Evolutionary conservation across 371 early-diverging fungal genomes (phyloP), one percentile per base, ranked within the genome.

Genomic region (Rhizopus arrhizus): DNA sequence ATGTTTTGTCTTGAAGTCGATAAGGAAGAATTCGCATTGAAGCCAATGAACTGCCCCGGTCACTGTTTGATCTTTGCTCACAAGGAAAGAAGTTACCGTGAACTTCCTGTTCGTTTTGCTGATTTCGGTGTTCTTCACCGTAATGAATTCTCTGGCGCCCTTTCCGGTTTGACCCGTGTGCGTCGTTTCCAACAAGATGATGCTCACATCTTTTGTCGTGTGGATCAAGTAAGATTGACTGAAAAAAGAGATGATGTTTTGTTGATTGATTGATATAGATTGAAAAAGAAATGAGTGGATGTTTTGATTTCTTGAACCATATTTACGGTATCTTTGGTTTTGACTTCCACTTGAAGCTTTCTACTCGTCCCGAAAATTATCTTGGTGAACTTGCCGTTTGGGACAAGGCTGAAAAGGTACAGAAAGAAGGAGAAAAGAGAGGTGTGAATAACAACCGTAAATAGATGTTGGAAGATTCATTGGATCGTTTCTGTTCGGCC

Each of bases 151-250:
- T 94, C 95, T 15, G 99, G 99, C 36, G 95, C 99, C 8, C 82
- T 99, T 31, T 89, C 93, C 40, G 99, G 99, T 40, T 85, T 99
- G 64, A 99, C 99, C 11, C 90, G 99, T 68, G 99, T 99, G 12
- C 90, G 99, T 67, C 89, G 99, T 60, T 99, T 99, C 94, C 97
- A 98, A 75, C 99, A 99, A 79, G 99, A 99, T 76, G 99, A 99
- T 84, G 99, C 99, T 5, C 99, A 99, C 68, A 98, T 99, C 62
- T 99, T 99, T 82, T 98, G 98, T 81, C 83, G 85, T 32, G 67
- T 83, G 32, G 91, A 91, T 58, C 98, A 98, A 75, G 85, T 95
- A 54, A 62, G 52, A 11, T 29, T 50, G 31, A 71, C 42, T 16
- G 36, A 38, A 13, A 45, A 12, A 49, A 40, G 28, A 32, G 52